Conservation (phyloP, 2,329 filamentous ascomycete genomes). For the Hymenoscyphus repandus region DNA sequence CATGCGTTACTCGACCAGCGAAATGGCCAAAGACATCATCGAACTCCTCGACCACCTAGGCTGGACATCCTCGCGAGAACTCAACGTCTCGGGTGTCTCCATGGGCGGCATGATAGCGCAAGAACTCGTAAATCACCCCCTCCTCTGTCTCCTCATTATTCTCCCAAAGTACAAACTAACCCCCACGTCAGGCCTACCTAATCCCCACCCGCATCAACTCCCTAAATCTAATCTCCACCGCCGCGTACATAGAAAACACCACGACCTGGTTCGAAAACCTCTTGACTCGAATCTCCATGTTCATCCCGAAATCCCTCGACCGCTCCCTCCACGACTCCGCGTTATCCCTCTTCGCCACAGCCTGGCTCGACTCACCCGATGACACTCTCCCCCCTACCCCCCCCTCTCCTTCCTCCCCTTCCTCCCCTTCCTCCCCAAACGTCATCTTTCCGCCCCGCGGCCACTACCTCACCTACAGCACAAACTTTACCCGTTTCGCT, state of each 20-base stretch:
- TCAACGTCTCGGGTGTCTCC: slow-evolving; percentile 72
- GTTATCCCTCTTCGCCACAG: slow-evolving; percentile 57
- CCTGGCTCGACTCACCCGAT: slow-evolving; percentile 61
- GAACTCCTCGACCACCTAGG: slow-evolving; percentile 65
- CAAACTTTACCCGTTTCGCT: slow-evolving; percentile 76
- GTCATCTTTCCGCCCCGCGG: slow-evolving; percentile 31
- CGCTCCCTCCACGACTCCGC: slow-evolving; percentile 60
- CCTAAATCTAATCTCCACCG: slow-evolving; percentile 57
- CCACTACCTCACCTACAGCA: slow-evolving; percentile 55
- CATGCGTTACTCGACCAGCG: slow-evolving; percentile 71
- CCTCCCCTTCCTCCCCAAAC: slow-evolving; percentile 38
- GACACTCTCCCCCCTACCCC: slow-evolving; percentile 43
- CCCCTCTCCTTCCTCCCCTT: slow-evolving; percentile 45
- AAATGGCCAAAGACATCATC: slow-evolving; percentile 75
- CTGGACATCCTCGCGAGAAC: slow-evolving; percentile 54
- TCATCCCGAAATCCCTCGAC: slow-evolving; percentile 68
- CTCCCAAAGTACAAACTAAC: not conserved
- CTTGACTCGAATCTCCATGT: slow-evolving; percentile 46
- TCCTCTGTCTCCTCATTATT: no score
- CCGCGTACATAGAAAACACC: slow-evolving; percentile 56
- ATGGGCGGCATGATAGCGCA: slow-evolving; percentile 93
- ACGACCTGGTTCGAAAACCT: slow-evolving; percentile 61
- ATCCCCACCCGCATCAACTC: slow-evolving; percentile 48
- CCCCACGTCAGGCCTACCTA: slow-evolving; percentile 37
- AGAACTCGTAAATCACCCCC: slow-evolving; percentile 52